phyloP scores from a whole-genome alignment of 192 early-diverging fungal species.

The Funneliformis geosporum region DNA sequence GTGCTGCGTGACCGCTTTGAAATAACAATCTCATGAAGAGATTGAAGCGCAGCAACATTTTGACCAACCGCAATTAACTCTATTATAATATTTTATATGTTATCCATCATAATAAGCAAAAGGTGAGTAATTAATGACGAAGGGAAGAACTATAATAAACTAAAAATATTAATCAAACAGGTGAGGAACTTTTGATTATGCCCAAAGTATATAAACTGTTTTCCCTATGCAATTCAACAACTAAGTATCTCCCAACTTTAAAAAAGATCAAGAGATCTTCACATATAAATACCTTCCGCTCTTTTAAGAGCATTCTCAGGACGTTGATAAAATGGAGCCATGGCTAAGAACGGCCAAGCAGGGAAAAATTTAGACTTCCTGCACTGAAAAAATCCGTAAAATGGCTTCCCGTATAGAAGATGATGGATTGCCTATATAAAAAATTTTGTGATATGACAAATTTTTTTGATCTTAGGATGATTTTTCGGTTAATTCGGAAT shows the following conservation, averaged over 20 bases:
- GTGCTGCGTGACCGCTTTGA: slow-evolving; percentile 85
- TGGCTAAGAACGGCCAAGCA: slow-evolving; percentile 31
- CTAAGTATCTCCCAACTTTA: not conserved
- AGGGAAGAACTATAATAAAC: too few relatives aligned
- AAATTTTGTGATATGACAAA: slow-evolving; percentile 4
- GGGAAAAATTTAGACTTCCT: not conserved
- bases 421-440: not conserved
- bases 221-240: not conserved
- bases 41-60: slow-evolving; percentile 76
- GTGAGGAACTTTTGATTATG: too few relatives aligned
- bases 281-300: slow-evolving; percentile 66
- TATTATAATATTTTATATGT: slow-evolving; percentile 22
- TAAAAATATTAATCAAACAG: too few relatives aligned
- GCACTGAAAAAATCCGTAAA: not conserved
- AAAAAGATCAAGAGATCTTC: not conserved
- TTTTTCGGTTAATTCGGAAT: not conserved
- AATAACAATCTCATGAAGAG: slow-evolving; percentile 91
- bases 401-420: not conserved
- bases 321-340: slow-evolving; percentile 58
- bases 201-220: too few relatives aligned
- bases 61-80: slow-evolving; percentile 86
- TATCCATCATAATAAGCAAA: too few relatives aligned
- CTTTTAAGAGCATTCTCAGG: slow-evolving; percentile 90
- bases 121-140: too few relatives aligned
- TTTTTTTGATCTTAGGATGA: not conserved